Percentiles rank a stretch among this genome's conserved stretches.
Evolutionary conservation across 805 yeast species (phyloP).

Genomic region (Monosporozyma servazzii): DNA sequence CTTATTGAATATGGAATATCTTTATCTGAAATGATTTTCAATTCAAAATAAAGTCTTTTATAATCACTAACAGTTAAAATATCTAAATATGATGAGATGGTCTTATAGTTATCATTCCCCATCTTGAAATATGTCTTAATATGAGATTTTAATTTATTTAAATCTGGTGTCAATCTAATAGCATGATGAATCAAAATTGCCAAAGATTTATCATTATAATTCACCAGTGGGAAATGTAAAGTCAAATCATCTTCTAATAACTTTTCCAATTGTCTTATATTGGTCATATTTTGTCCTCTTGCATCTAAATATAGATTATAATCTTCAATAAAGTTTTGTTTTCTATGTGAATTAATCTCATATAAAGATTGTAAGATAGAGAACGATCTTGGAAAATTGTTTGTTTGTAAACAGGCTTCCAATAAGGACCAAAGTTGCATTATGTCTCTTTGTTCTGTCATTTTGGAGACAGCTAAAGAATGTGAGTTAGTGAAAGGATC

Average conservation of each 20-base stretch:
- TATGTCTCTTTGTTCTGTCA: conserved; percentile 11
- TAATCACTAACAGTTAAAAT: conserved; percentile 26
- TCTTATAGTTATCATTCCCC: conserved; percentile 13
- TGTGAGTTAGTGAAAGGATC: conserved; percentile 23
- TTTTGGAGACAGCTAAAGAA: conserved; percentile 9
- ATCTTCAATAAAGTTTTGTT: conserved; percentile 48
- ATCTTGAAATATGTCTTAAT: conserved; percentile 15
- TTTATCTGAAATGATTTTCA: conserved; percentile 26
- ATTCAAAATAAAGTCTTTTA: conserved; percentile 30
- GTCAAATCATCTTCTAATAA: conserved; percentile 36
- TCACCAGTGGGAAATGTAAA: conserved; percentile 25
- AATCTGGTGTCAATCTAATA: conserved; percentile 10
- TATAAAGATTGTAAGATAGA: conserved; percentile 55
- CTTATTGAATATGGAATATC: conserved; percentile 21
- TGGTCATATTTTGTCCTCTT: conserved; percentile 9
- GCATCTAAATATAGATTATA: conserved; percentile 51
- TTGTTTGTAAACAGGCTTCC: conserved; percentile 65
- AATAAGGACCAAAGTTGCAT: conserved; percentile 64
- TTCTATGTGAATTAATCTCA: conserved; percentile 35
- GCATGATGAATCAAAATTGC: conserved; percentile 51
- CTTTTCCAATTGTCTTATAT: conserved; percentile 33
- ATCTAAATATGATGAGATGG: conserved; percentile 20
- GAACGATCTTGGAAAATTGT: conserved; percentile 61
- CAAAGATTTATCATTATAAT: conserved; percentile 46
- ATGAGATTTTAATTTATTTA: neutral